Evolutionary conservation across 305 asterid genomes (phyloP).

Genomic region (Fraxinus sp.): DNA sequence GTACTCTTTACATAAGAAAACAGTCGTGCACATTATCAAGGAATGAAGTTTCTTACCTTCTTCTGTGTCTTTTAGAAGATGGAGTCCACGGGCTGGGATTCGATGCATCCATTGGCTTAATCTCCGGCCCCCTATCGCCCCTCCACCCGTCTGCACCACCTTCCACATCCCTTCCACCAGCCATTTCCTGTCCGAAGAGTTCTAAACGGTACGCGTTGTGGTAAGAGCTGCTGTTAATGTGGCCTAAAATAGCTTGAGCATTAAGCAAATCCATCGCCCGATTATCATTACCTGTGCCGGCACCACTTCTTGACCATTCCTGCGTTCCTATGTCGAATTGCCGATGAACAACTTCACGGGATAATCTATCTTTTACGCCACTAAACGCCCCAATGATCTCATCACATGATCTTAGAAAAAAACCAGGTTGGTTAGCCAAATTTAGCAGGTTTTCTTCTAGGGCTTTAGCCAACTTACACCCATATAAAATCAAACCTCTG

Average conservation of each 20-base stretch:
- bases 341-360: background rate
- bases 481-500: slow-evolving; percentile 32
- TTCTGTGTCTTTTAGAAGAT: slow-evolving; percentile 37
- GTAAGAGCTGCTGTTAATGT: background rate
- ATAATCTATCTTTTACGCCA: slow-evolving; percentile 36
- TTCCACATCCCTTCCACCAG: slow-evolving; percentile 16
- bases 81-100: slow-evolving; percentile 31
- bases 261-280: slow-evolving; percentile 35
- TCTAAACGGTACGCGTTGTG: slow-evolving; percentile 16
- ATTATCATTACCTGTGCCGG: background rate
- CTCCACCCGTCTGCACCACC: background rate
- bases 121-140: background rate
- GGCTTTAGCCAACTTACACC: slow-evolving; percentile 52
- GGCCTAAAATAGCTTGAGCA: slow-evolving; percentile 20
- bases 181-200: slow-evolving; percentile 13
- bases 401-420: slow-evolving; percentile 39
- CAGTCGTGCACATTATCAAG: slow-evolving; percentile 8
- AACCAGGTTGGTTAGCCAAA: slow-evolving; percentile 39
- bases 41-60: slow-evolving; percentile 48
- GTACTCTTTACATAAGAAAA: background rate
- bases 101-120: slow-evolving; percentile 23
- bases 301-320: slow-evolving; percentile 43
- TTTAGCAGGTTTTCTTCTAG: slow-evolving; percentile 48
- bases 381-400: slow-evolving; percentile 52
- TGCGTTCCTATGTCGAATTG: slow-evolving; percentile 27